Evolutionary conservation across 805 yeast genomes (phyloP).

Genomic region (Ogataea nakhonphanomensis): DNA sequence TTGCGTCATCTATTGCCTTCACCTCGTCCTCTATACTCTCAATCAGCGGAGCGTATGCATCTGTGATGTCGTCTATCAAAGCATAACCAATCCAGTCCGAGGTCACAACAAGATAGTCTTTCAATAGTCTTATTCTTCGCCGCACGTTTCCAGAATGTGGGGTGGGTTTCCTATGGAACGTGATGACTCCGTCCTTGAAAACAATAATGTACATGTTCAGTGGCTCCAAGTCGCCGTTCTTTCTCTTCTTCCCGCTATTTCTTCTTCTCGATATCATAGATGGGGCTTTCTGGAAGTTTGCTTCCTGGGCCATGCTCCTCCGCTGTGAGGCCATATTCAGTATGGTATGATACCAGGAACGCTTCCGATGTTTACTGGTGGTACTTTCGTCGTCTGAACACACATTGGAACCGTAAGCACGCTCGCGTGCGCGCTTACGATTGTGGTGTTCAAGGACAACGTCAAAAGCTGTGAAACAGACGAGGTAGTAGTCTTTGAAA

Average conservation of each 20-base stretch:
- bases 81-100: conserved; percentile 99
- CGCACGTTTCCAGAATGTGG: conserved; percentile 96
- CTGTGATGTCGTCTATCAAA: conserved; percentile 92
- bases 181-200: conserved; percentile 84
- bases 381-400: conserved; percentile 19
- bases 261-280: conserved; percentile 22
- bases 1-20: conserved; percentile 89
- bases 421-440: conserved; percentile 26
- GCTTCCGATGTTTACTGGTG: conserved; percentile 16
- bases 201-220: conserved; percentile 91
- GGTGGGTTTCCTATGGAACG: conserved; percentile 91
- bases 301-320: not conserved
- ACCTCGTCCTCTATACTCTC: conserved; percentile 93
- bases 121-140: conserved; percentile 80
- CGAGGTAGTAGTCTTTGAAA: conserved; percentile 84
- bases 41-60: conserved; percentile 95
- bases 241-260: conserved; percentile 17
- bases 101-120: conserved; percentile 84
- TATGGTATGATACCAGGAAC: conserved; percentile 14
- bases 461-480: conserved; percentile 83
- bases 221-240: conserved; percentile 69
- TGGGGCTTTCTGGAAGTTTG: conserved; percentile 4
- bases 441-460: conserved; percentile 69
- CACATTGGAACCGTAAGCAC: conserved; percentile 14
- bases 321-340: conserved; percentile 8